A percentile compares a stretch with the other conserved stretches of the same genome.
Conservation (phyloP, 768 basidiomycete genomes). For the Sistotremastrum niveocremeum region DNA sequence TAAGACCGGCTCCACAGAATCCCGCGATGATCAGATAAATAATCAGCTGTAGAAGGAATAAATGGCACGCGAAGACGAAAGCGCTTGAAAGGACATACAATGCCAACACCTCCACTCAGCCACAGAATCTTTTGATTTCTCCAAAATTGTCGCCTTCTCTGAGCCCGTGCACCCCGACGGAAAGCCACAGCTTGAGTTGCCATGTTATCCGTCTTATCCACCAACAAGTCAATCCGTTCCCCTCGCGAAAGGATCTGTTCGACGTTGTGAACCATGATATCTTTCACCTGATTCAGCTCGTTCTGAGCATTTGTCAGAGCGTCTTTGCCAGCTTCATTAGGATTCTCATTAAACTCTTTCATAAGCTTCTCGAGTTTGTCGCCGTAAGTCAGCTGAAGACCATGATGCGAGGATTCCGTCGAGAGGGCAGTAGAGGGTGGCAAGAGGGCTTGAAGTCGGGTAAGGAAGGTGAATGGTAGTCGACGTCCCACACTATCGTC, state of each 20-base stretch:
- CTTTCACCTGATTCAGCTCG: conserved; percentile 82
- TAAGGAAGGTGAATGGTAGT: conserved; percentile 88
- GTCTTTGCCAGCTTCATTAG: conserved; percentile 49
- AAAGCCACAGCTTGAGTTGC: conserved; percentile 91
- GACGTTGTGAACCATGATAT: conserved; percentile 98
- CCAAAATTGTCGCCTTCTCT: conserved; percentile 85
- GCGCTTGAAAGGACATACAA: conserved; percentile 33
- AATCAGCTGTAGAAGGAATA: conserved; percentile 34
- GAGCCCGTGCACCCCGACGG: conserved; percentile 72
- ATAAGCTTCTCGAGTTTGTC: conserved; percentile 60
- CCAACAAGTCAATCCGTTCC: conserved; percentile 88
- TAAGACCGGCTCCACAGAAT: conserved; percentile 75
- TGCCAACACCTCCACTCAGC: conserved; percentile 53
- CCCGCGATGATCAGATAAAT: conserved; percentile 77
- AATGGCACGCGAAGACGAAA: conserved; percentile 5
- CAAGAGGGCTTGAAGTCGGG: conserved; percentile 56
- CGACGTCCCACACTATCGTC: conserved; percentile 85
- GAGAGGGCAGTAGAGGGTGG: conserved; percentile 43
- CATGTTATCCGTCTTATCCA: conserved; percentile 96
- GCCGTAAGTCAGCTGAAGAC: conserved; percentile 59
- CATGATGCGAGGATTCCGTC: conserved; percentile 37
- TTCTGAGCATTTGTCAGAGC: conserved; percentile 82
- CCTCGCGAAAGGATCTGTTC: conserved; percentile 91
- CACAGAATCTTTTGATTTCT: conserved; percentile 58
- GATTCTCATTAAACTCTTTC: conserved; percentile 80